These are phyloP conservation scores for Brassica juncea DNA, from an alignment of 345 rosid genomes.

Conservation along the genomic window DNA sequence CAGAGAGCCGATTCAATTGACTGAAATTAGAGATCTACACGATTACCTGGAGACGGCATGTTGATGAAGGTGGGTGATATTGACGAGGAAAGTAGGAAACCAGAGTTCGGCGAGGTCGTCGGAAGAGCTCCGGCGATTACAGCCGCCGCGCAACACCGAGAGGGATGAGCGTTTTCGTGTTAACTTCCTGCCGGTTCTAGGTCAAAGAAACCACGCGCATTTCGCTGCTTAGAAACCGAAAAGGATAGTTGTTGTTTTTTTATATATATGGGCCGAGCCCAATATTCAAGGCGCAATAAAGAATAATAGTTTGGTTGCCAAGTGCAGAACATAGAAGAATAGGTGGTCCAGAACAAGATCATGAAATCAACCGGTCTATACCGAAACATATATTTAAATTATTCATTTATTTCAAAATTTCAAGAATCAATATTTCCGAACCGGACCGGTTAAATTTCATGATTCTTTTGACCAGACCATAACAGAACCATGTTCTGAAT, in stretches of 20 bases:
- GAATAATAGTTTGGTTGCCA: neutral
- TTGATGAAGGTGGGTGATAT: neutral
- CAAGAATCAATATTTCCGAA: neutral
- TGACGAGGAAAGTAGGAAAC: neutral
- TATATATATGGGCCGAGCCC: conserved; percentile 14
- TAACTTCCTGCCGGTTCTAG: conserved; percentile 51
- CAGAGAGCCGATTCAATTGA: conserved; percentile 10
- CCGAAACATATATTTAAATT: neutral
- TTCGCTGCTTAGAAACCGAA: conserved; percentile 39
- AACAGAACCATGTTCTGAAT: neutral
- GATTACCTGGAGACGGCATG: conserved; percentile 42
- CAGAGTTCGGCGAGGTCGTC: neutral
- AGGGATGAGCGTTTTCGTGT: conserved; percentile 38
- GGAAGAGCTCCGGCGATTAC: conserved; percentile 30
- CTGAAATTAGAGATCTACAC: neutral
- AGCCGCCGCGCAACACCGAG: conserved; percentile 40
- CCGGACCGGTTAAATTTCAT: conserved; percentile 14
- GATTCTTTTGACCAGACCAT: neutral
- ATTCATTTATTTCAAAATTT: neutral
- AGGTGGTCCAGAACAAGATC: too few relatives aligned
- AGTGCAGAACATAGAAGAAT: neutral
- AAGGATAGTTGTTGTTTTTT: conserved; percentile 35
- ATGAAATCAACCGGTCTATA: neutral
- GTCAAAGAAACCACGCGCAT: conserved; percentile 50
- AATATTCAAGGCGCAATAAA: neutral